Evolutionary conservation across 2,329 filamentous ascomycete species (phyloP), one percentile per base, ranked within the genome.

Genomic region (Bipolaris cookei): DNA sequence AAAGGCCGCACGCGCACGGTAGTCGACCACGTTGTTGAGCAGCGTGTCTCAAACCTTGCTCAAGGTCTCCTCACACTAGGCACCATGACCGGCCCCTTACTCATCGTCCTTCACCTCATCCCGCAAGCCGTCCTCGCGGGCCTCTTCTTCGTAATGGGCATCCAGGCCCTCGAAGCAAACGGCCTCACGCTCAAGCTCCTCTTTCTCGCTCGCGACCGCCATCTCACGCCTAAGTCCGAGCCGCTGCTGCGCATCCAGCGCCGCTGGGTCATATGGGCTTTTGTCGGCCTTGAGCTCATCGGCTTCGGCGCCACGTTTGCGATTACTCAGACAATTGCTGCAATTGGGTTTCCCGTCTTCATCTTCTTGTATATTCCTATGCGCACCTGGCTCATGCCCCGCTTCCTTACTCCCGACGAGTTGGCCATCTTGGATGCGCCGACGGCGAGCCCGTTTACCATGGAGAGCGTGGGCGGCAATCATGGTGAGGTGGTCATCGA

Each of bases 281-380:
- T 83, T 63, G 77, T 86, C 1, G 77, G 72, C 11, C 78, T 83
- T 18, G 83, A 87, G 64, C 64, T 83, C 1, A 39, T 82, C 2
- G 81, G 80, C 1, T 84, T 86, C 18, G 79, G 78, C 0, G 79
- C 80, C 6, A 83, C 81, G 3, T 83, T 87, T 11, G 84, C 83
- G 0, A 83, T 87, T 50, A 85, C 83, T 2, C 83, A 86, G 68
- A 87, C 84, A 0, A 82, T 86, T 21, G 85, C 82, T 0, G 85
- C 84, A 0, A 85, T 87, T 62, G 82, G 83, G 0, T 87, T 87
- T 59, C 85, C 85, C 0, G 78, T 87, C 13, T 78, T 86, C 49
- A 86, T 87, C 56, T 77, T 84, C 16, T 69, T 81, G 3, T 76
- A 86, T 16, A 85, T 87, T 6, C 85, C 85, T 0, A 64, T 86